Conservation (phyloP, 441 rosid genomes). For the Gossypium davidsonii region DNA sequence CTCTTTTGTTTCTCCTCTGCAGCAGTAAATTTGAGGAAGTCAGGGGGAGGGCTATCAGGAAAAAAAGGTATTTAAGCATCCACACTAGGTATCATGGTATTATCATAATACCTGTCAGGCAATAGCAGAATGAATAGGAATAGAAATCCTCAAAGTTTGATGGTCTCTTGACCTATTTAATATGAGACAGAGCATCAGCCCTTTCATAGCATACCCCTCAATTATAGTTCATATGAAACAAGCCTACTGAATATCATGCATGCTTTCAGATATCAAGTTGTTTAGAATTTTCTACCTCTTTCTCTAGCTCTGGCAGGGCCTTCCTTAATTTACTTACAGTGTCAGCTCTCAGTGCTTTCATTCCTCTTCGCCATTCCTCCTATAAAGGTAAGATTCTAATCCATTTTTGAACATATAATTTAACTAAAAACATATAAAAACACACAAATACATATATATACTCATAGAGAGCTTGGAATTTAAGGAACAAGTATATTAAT, state of each 20-base stretch:
- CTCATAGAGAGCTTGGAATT: background rate
- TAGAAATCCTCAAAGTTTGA: constrained; percentile 74
- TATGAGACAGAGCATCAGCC: constrained; percentile 11
- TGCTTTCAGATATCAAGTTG: background rate
- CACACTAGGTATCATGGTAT: constrained; percentile 8
- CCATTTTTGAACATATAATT: background rate
- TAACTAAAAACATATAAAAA: background rate
- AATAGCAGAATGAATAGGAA: constrained; percentile 76
- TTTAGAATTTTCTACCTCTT: constrained; percentile 25
- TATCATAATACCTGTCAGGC: constrained; percentile 58
- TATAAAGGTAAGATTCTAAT: constrained; percentile 15
- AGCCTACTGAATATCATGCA: background rate
- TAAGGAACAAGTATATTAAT: background rate
- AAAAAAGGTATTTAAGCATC: constrained; percentile 1
- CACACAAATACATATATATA: background rate
- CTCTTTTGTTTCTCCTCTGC: constrained; percentile 91
- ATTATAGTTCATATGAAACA: background rate
- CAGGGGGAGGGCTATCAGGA: constrained; percentile 6
- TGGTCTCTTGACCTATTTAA: constrained; percentile 53
- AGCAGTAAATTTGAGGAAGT: constrained; percentile 13
- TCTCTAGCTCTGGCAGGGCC: constrained; percentile 59
- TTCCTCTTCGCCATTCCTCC: constrained; percentile 91
- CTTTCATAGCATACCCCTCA: constrained; percentile 6
- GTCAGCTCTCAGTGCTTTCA: constrained; percentile 61
- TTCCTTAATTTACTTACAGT: constrained; percentile 60